Evolutionary conservation across 805 yeast species (phyloP).

Genomic region (Grigorovia transvaalensis): DNA sequence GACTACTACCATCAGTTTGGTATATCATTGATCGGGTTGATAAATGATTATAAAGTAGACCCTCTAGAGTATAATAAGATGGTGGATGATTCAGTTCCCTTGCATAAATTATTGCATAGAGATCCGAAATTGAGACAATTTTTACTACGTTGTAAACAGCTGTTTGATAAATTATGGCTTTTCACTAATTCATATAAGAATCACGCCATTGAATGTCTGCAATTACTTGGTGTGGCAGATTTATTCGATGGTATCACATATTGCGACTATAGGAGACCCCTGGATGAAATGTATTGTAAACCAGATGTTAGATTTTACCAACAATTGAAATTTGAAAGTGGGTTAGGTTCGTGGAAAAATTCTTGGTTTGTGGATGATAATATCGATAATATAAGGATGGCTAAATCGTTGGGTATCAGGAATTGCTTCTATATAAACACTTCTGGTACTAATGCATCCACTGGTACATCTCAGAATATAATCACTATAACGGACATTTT

Average conservation of each 20-base stretch:
- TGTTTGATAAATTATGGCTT: slow-evolving; percentile 71
- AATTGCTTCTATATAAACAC: slow-evolving; percentile 53
- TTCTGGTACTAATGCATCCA: slow-evolving; percentile 34
- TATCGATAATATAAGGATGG: slow-evolving; percentile 65
- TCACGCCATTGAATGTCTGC: slow-evolving; percentile 73
- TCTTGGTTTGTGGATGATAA: slow-evolving; percentile 84
- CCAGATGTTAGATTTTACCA: slow-evolving; percentile 67
- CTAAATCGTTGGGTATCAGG: slow-evolving; percentile 60
- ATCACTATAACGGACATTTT: background rate
- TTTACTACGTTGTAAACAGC: slow-evolving; percentile 34
- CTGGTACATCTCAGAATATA: background rate
- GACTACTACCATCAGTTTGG: slow-evolving; percentile 78
- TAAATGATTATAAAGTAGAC: slow-evolving; percentile 50
- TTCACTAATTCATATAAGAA: slow-evolving; percentile 87
- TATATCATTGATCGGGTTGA: slow-evolving; percentile 79
- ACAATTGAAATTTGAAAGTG: slow-evolving; percentile 50
- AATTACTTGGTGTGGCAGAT: slow-evolving; percentile 75
- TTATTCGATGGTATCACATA: slow-evolving; percentile 84
- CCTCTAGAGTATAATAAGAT: slow-evolving; percentile 75
- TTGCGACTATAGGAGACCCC: slow-evolving; percentile 54
- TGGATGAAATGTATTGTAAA: slow-evolving; percentile 55
- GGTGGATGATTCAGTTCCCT: slow-evolving; percentile 85
- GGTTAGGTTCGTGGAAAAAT: slow-evolving; percentile 30
- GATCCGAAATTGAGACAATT: slow-evolving; percentile 41
- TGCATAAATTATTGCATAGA: slow-evolving; percentile 59